These are phyloP conservation scores for Lathyrus oleraceus DNA, from an alignment of 306 rosid genomes.

Conservation along the genomic window DNA sequence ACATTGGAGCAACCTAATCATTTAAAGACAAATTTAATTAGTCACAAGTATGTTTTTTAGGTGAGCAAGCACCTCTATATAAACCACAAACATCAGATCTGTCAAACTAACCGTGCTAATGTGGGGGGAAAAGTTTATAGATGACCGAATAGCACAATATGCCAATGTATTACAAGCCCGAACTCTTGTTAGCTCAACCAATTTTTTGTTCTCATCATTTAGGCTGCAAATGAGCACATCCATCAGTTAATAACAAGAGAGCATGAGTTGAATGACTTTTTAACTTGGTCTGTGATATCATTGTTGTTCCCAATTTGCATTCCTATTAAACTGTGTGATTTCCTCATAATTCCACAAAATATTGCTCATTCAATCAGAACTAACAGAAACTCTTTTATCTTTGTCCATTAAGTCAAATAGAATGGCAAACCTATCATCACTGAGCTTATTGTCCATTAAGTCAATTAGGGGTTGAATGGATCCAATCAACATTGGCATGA, in stretches of 20 bases:
- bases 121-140: not conserved
- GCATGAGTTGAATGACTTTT: no score
- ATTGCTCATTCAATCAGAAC: no score
- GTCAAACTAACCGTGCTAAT: slow-evolving; percentile 16
- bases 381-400: no score
- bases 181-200: no score
- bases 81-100: not conserved
- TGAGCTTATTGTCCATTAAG: not conserved
- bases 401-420: no score
- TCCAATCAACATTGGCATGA: slow-evolving; percentile 22
- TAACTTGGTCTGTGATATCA: no score
- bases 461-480: slow-evolving; percentile 10
- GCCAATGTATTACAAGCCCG: slow-evolving; percentile 27
- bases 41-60: not conserved
- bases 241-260: no score
- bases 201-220: no score
- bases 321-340: no score
- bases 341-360: no score
- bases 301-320: no score
- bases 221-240: no score
- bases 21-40: slow-evolving; percentile 6
- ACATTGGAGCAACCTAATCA: slow-evolving; percentile 26
- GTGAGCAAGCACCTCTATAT: not conserved
- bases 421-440: not conserved
- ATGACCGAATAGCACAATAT: slow-evolving; percentile 14